Base-by-base conservation (phyloP, 345 rosid species). In the Eucalyptus erythrocorys region DNA sequence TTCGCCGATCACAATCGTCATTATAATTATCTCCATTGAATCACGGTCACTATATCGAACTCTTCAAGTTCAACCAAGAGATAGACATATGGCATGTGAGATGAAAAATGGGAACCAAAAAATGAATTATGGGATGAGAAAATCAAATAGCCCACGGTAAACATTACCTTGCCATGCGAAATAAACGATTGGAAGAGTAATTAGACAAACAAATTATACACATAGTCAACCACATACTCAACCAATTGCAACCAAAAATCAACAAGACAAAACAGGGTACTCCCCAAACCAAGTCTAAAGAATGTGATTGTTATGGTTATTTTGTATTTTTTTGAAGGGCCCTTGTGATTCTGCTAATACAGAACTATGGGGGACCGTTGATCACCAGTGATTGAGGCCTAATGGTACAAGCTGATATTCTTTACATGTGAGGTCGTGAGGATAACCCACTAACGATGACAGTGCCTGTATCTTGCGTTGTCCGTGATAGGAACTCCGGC, bases 1-100 rank as follows among this genome's bases (percentile, higher is more conserved):
- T 7, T 51, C 10, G 9, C 24, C 0, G 10, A 17, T 51, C 1
- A 0, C 10, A 51, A 19, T 51, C 5, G 0, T n/a, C 11, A 15
- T 7, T 7, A 15, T 7, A 66, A 34, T 16, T 32, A 68, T 68
- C 19, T 34, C 22, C 0, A 16, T 2, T 4, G 24, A 68, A 34
- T 68, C 42, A 32, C 22, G 8, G 4, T 10, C 21, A 68, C 0
- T 66, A 5, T 7, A 66, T n/a, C 1, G 1, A 3, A 66, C 10
- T 66, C 6, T 66, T 66, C 11, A 15, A 66, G 22, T 66, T 66
- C 40, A 66, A 64, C 76, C 37, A 32, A 15, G 34, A 15, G 11
- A 8, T 66, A n/a, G 22, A 66, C 4, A 32, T 66, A 66, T 32
- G 79, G 40, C 6, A 9, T 1, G 22, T 2, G 79, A 66, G 40